Evolutionary conservation across 2,329 filamentous ascomycete species (phyloP), one percentile per base, ranked within the genome.

Genomic region (Cercospora zeina): DNA sequence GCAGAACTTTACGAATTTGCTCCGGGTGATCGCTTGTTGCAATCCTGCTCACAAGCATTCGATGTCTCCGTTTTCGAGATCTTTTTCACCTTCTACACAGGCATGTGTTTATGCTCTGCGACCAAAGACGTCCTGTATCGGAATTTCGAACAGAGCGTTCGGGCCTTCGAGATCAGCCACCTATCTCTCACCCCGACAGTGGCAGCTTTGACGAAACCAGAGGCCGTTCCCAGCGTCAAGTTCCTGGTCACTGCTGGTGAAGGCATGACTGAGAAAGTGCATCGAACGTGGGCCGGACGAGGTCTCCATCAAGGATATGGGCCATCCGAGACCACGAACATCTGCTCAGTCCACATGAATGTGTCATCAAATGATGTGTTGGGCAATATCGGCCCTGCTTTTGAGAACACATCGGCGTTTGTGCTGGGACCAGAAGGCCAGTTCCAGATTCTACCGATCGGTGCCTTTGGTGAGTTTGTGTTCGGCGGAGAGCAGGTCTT

Each of bases 31-130:
- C 83, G 86, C n/a, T 79, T 96, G 33, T 79, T 96, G 0, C 92
- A 96, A 74, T 86, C 89, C 1, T 96, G 89, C 71, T 93, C 90
- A 0, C 89, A 92, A 71, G 89, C 88, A 0, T 96, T 96, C 71
- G 90, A 96, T 71, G 83, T 96, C 1, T 96, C 91, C 0, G 89
- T 96, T 0, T 96, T 96, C 72, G 92, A 96, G 70, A 93, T 96
- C 13, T 93, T 96, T 73, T 96, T 91, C 69, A 81, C 91, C 0
- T 96, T 91, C 89, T 83, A 84, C 51, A 82, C 82, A 34, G 91
- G 91, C 3, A 90, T 93, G 79, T 89, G 88, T 63, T 79, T 96
- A 11, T 96, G 90, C 71, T 85, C 89, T 1, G 88, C 87, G 0
- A 83, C 81, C 0, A 92, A 93, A 67, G 89, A 95, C 68, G 82